Evolutionary conservation across 2,329 filamentous ascomycete species (phyloP), one percentile per base, ranked within the genome.

Genomic region (Penicillium sclerotigenum): DNA sequence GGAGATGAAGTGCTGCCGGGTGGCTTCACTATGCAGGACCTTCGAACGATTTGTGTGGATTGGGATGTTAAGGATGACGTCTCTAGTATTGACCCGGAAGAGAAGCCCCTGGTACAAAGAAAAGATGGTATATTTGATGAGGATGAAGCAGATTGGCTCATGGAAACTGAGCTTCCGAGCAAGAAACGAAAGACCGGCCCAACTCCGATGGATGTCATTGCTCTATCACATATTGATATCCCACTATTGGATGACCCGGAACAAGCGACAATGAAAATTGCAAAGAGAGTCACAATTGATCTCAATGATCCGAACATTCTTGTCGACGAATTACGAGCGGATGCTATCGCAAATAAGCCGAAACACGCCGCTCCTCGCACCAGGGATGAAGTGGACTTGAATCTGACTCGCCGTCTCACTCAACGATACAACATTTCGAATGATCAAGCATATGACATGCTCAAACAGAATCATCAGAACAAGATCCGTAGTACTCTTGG

Each of bases 381-480:
- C 33, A 66, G 69, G 18, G 69, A 87, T 83, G 73, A 86, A 83
- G 59, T 86, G 86, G 78, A 85, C 83, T 85, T 86, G 16, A 87
- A 86, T 48, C 77, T 91, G 40, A 85, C 87, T 3, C 88, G 87
- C 52, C 86, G 90, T 54, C 82, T 96, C 34, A 84, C 84, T 36
- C 84, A 88, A 63, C 87, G 93, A 40, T 99, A 96, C 80, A 97
- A 97, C 70, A 89, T 95, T 56, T 96, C 92, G 29, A 97, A 97
- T 61, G 94, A 99, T 68, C 89, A 94, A 57, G 92, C 92, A 1
- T 99, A 99, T 72, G 92, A 97, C 69, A 85, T 91, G 58, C 83
- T 99, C 42, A 97, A 97, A 75, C 91, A 96, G 73, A 97, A 97
- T 69, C 92, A 96, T 69, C 91, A 96, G 76, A 91, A 90, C 80